Conservation (phyloP, 768 basidiomycete species). For the Chalciporus sphaerocephalus region DNA sequence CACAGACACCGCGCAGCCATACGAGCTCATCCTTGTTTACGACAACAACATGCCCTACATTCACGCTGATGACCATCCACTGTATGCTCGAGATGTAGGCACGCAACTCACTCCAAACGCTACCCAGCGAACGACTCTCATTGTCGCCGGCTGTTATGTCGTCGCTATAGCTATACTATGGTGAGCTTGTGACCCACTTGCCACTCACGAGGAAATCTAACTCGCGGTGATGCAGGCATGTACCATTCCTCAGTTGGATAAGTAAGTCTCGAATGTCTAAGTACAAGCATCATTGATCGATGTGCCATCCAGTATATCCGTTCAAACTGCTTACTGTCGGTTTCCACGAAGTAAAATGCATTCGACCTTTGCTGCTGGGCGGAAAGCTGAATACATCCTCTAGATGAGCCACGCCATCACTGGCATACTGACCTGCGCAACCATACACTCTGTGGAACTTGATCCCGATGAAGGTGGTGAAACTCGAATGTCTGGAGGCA, state of each 20-base stretch:
- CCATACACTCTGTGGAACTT: conserved; percentile 77
- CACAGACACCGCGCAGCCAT: conserved; percentile 9
- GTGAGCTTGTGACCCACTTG: conserved; percentile 36
- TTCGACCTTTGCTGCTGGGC: not conserved
- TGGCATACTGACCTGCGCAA: conserved; percentile 81
- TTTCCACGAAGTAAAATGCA: conserved; percentile 72
- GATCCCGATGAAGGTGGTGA: conserved; percentile 90
- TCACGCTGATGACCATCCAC: conserved; percentile 17
- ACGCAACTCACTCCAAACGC: conserved; percentile 55
- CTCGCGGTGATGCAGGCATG: conserved; percentile 52
- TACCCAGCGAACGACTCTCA: conserved; percentile 73
- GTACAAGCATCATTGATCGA: conserved; percentile 9
- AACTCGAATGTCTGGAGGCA: conserved; percentile 83
- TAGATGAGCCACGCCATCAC: conserved; percentile 85
- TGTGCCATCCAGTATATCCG: conserved; percentile 61
- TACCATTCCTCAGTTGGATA: conserved; percentile 66
- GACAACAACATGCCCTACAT: conserved; percentile 30
- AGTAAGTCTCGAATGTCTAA: conserved; percentile 45
- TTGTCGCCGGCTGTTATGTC: conserved; percentile 75
- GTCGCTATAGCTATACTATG: conserved; percentile 76
- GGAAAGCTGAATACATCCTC: not conserved
- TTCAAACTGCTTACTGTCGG: conserved; percentile 88
- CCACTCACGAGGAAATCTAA: conserved; percentile 1
- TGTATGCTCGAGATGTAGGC: conserved; percentile 25
- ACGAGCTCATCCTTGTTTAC: conserved; percentile 11